Conservation (phyloP, 2,329 filamentous ascomycete genomes). For the Zarea fungicola region DNA sequence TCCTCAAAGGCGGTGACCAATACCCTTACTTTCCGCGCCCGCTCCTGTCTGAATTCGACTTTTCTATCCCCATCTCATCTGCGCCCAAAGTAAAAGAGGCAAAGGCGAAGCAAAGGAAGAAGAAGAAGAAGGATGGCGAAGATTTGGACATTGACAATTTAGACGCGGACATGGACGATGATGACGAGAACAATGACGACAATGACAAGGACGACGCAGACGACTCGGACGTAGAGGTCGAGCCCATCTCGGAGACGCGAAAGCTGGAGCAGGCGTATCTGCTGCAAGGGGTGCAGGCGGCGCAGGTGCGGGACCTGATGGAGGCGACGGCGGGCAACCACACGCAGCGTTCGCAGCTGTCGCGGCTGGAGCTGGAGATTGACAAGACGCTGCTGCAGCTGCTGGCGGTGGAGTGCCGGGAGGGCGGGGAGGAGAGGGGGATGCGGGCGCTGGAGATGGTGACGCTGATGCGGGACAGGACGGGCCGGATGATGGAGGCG, state of each 20-base stretch:
- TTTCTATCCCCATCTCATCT: conserved; percentile 73
- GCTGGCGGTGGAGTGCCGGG: conserved; percentile 82
- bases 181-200: conserved; percentile 32
- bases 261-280: conserved; percentile 78
- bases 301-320: conserved; percentile 71
- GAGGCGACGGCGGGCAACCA: conserved; percentile 55
- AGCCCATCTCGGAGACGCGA: conserved; percentile 43
- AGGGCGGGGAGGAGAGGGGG: conserved; percentile 85
- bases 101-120: conserved; percentile 26
- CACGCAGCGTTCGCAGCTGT: conserved; percentile 61
- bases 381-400: conserved; percentile 89
- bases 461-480: conserved; percentile 74
- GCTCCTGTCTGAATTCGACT: conserved; percentile 87
- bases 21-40: conserved; percentile 91
- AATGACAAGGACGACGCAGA: conserved; percentile 30
- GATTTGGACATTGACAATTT: conserved; percentile 22
- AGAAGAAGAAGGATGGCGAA: conserved; percentile 27
- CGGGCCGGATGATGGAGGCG: conserved; percentile 85
- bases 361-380: conserved; percentile 71
- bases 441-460: conserved; percentile 95
- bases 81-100: conserved; percentile 32
- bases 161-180: conserved; percentile 26
- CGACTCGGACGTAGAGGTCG: conserved; percentile 28
- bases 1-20: conserved; percentile 89
- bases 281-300: conserved; percentile 63